Evolutionary conservation across 169 alveolate genomes (phyloP), one percentile per base, ranked within the genome.

Genomic region (Cryptosporidium ubiquitum): DNA sequence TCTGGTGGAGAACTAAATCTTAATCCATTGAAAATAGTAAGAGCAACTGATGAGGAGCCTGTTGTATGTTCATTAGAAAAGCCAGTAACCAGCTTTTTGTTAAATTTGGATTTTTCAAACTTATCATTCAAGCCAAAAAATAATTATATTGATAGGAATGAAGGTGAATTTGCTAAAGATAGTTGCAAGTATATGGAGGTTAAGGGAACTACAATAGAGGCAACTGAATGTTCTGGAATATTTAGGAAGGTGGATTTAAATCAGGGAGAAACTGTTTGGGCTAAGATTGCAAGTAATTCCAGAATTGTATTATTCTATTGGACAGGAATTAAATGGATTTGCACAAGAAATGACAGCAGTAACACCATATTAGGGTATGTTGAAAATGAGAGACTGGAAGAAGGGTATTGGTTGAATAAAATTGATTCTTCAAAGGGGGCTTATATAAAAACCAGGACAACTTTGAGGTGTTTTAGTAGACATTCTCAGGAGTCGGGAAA

Each of bases 261-360:
- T 23, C 57, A 64, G 4, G 61, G 49, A 9, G 73, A 61, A 33
- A 31, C 26, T n/a, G 29, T 79, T 29, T 79, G 89, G 89, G 33
- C 33, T 18, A 79, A 61, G 44, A 60, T 79, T n/a, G 89, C 57
- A 16, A 79, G 89, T 7, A 79, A 79, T 42, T 58, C 68, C 1
- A 64, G 75, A 29, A 31, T 79, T 23, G 55, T 58, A 7, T 49
- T 79, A 61, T 79, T 79, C 33, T 79, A 79, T 61, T 79, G 89
- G 89, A 79, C 75, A 4, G 89, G 89, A 4, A 64, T 64, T 42
- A 79, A 66, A 18, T 79, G 89, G 89, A 79, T 79, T 58, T 79
- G 89, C 39, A 79, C 75, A 23, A 79, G 71, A 60, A 79, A 79
- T 79, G 89, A 79, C 29, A 60, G 49, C 47, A 79, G 79, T 33